A percentile compares a stretch with the other conserved stretches of the same genome.
These are phyloP conservation scores for Boletellus emodensis DNA, from an alignment of 768 basidiomycete species.

Conservation along the genomic window DNA sequence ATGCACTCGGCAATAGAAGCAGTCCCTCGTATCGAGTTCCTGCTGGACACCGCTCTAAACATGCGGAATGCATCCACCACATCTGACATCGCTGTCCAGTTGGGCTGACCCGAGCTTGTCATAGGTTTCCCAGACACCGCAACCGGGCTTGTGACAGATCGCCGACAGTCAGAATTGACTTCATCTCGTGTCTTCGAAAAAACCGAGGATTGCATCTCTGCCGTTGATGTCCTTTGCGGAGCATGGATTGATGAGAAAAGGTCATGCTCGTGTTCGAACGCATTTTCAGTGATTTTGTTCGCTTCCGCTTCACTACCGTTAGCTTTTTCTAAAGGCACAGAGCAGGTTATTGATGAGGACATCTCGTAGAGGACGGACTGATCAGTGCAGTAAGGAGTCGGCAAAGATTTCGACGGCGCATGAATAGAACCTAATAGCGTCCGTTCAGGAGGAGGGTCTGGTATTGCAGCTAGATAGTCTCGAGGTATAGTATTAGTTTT, in stretches of 20 bases:
- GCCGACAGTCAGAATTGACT: neutral
- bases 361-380: neutral
- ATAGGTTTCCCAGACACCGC: neutral
- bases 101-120: neutral
- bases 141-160: neutral
- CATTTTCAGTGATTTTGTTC: neutral
- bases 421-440: constrained; percentile 14
- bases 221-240: neutral
- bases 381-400: neutral
- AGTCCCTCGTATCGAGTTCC: constrained; percentile 4
- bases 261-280: neutral
- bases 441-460: constrained; percentile 1
- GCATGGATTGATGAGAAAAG: constrained; percentile 14
- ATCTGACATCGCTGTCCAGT: constrained; percentile 20
- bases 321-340: neutral
- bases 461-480: neutral
- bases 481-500: neutral
- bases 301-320: neutral
- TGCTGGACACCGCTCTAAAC: constrained; percentile 7
- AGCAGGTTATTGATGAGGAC: neutral
- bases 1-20: constrained; percentile 3
- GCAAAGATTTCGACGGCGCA: constrained; percentile 3
- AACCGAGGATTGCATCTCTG: neutral
- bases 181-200: neutral
- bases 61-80: constrained; percentile 14